Evolutionary conservation across 176 grass and related monocot species (phyloP).

Genomic region (Tuctoria greenei): DNA sequence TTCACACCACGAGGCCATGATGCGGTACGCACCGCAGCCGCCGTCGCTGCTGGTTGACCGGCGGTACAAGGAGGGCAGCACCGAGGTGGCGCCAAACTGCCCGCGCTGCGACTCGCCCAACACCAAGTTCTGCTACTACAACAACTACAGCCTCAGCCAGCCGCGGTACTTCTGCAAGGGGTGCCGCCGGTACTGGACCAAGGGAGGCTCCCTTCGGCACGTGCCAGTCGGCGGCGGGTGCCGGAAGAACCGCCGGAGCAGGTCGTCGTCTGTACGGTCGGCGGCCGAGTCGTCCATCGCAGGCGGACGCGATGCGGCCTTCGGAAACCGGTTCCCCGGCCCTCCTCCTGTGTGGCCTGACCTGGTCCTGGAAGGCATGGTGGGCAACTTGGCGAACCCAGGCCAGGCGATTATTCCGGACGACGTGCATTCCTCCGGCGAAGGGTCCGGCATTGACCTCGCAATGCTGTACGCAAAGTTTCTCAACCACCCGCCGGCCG

Average conservation of each 20-base stretch:
- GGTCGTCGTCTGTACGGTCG: slow-evolving; percentile 32
- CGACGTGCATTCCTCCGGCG: slow-evolving; percentile 18
- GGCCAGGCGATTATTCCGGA: slow-evolving; percentile 1
- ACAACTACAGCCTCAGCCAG: slow-evolving; percentile 97
- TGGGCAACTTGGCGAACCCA: slow-evolving; percentile 36
- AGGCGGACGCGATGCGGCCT: slow-evolving; percentile 19
- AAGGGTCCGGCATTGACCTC: slow-evolving; percentile 60
- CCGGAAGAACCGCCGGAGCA: slow-evolving; percentile 75
- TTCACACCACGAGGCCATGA: slow-evolving; percentile 54
- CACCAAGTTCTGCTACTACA: slow-evolving; percentile 99
- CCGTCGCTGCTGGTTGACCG: slow-evolving; percentile 49
- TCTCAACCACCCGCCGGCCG: slow-evolving; percentile 30
- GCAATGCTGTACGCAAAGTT: slow-evolving; percentile 72
- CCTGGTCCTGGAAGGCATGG: slow-evolving; percentile 67
- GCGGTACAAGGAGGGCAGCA: slow-evolving; percentile 57
- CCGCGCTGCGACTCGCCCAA: slow-evolving; percentile 83
- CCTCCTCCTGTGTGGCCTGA: slow-evolving; percentile 68
- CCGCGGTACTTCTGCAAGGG: slow-evolving; percentile 97
- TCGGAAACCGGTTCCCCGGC: slow-evolving; percentile 46
- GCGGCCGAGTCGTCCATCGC: slow-evolving; percentile 28
- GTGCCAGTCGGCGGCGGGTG: slow-evolving; percentile 80
- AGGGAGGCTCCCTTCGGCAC: slow-evolving; percentile 88
- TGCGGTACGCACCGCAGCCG: slow-evolving; percentile 53
- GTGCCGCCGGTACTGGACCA: slow-evolving; percentile 92
- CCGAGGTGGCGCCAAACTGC: slow-evolving; percentile 69